A percentile compares a stretch with the other conserved stretches of the same genome.
Evolutionary conservation across 305 asterid genomes (phyloP).

Genomic region (Euphrasia arctica): DNA sequence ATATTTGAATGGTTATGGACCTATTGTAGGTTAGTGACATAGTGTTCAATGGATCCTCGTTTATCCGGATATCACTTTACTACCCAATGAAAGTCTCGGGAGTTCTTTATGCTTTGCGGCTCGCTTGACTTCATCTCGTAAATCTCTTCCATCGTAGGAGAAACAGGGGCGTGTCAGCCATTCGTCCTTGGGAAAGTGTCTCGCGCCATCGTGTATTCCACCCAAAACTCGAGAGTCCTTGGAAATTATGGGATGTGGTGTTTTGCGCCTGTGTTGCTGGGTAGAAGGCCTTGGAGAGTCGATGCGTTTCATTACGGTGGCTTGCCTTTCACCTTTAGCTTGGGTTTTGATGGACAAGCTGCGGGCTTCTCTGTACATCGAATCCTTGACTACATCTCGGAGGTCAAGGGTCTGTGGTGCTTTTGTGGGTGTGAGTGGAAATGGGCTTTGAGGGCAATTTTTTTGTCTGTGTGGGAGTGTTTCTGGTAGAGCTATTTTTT

Average conservation of each 20-base stretch:
- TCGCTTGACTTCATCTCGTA: constrained; percentile 47
- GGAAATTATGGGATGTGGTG: constrained; percentile 32
- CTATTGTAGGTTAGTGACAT: too few species aligned
- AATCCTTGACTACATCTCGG: constrained; percentile 72
- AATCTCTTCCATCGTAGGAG: constrained; percentile 83
- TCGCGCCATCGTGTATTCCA: constrained; percentile 30
- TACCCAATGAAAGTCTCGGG: constrained; percentile 86
- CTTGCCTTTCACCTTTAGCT: constrained; percentile 45
- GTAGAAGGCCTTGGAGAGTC: constrained; percentile 82
- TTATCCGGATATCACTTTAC: constrained; percentile 32
- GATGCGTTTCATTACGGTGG: constrained; percentile 60
- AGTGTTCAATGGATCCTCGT: neutral
- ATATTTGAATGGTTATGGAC: too few species aligned
- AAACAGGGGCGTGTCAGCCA: constrained; percentile 48
- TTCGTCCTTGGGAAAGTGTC: constrained; percentile 39
- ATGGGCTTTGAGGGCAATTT: constrained; percentile 34
- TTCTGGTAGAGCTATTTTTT: constrained; percentile 42
- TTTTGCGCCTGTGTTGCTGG: constrained; percentile 40
- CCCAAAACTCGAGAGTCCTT: constrained; percentile 39
- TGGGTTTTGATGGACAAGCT: constrained; percentile 51
- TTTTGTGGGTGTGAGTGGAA: constrained; percentile 29
- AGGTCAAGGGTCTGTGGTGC: constrained; percentile 47
- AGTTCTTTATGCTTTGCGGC: constrained; percentile 56
- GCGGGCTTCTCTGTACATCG: constrained; percentile 83
- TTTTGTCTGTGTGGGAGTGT: constrained; percentile 28